phyloP scores from a whole-genome alignment of 148 eudicot genomes.

The Mesembryanthemum crystallinum region DNA sequence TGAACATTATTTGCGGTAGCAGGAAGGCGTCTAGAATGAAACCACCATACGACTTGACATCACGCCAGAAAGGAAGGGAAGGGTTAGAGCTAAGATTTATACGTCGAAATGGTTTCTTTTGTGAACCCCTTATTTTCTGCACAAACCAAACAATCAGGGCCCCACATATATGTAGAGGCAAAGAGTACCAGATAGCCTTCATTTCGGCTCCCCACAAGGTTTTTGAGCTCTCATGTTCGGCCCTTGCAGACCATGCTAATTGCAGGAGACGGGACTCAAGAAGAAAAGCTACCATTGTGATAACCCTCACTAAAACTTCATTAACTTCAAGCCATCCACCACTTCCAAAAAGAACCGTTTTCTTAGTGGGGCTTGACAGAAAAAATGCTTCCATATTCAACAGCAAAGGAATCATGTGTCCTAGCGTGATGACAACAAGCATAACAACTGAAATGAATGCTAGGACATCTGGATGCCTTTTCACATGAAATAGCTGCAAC shows the following conservation, averaged over 20 bases:
- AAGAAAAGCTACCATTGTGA: conserved; percentile 89
- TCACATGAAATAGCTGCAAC: conserved; percentile 70
- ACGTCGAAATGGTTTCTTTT: conserved; percentile 14
- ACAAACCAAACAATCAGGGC: conserved; percentile 62
- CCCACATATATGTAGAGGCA: conserved; percentile 56
- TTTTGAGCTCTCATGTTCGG: conserved; percentile 33
- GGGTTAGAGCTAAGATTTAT: conserved; percentile 11
- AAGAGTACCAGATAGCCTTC: conserved; percentile 52
- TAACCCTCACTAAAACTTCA: conserved; percentile 79
- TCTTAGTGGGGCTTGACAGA: conserved; percentile 40
- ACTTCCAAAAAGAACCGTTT: conserved; percentile 49
- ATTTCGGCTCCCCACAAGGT: conserved; percentile 55
- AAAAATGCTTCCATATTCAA: conserved; percentile 85
- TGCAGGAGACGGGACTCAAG: conserved; percentile 80
- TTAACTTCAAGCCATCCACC: conserved; percentile 92
- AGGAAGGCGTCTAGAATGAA: conserved; percentile 69
- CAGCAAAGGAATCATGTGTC: conserved; percentile 72
- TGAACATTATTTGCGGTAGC: conserved; percentile 79
- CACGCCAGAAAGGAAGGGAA: conserved; percentile 51
- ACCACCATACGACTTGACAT: conserved; percentile 73
- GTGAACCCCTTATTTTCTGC: conserved; percentile 42
- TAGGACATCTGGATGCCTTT: conserved; percentile 52
- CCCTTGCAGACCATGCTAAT: conserved; percentile 69
- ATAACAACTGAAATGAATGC: conserved; percentile 72
- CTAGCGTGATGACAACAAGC: conserved; percentile 67